A percentile compares a stretch with the other conserved stretches of the same genome.
phyloP scores from a whole-genome alignment of 2,329 filamentous ascomycete genomes.

The Fusarium bactridioides region DNA sequence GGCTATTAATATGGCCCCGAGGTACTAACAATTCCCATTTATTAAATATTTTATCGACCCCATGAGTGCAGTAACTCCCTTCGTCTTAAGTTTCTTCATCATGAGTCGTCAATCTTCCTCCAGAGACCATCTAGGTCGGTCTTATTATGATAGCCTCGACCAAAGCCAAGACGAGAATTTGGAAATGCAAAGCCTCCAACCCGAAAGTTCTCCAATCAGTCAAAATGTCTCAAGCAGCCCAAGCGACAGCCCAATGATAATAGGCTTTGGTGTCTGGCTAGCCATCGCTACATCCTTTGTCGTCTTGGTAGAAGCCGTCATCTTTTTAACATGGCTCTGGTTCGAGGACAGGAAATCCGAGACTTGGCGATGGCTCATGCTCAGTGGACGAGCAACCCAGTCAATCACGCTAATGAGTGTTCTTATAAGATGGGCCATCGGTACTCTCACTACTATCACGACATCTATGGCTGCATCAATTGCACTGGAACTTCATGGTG shows the following conservation, averaged over 20 bases:
- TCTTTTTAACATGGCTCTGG: not conserved
- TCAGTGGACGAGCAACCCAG: not conserved
- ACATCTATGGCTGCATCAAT: not conserved
- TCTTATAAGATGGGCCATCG: not conserved
- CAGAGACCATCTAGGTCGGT: no score
- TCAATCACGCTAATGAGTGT: not conserved
- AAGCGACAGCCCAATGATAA: no score
- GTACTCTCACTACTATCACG: not conserved
- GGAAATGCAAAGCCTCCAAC: not conserved
- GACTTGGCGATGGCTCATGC: not conserved
- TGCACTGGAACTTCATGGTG: not conserved
- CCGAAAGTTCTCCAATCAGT: not conserved
- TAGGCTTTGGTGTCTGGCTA: no score
- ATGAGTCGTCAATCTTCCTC: not conserved
- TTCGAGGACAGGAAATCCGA: not conserved
- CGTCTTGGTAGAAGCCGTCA: no score
- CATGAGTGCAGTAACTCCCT: not conserved
- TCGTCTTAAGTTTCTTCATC: not conserved
- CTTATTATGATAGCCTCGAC: not conserved
- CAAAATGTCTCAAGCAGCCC: no score
- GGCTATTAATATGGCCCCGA: rapidly evolving
- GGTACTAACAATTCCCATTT: rapidly evolving
- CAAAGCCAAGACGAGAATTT: no score
- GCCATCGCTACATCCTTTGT: no score
- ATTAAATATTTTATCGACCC: rapidly evolving